Base-by-base conservation (phyloP, 78 protist genomes). In the Diacronema lutheri region DNA sequence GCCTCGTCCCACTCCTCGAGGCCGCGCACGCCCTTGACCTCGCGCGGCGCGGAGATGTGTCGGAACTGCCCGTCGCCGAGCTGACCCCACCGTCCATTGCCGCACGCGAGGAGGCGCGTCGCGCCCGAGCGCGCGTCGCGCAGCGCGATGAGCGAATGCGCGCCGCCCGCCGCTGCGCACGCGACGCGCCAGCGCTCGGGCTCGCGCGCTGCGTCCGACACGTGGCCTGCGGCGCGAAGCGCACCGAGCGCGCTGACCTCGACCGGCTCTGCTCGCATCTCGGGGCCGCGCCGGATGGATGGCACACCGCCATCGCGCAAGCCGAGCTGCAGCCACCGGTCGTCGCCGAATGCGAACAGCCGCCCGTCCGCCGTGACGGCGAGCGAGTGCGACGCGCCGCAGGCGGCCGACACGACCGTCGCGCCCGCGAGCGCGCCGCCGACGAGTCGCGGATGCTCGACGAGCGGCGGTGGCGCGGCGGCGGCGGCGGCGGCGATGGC, bases 241-340 rank as follows among this genome's bases (percentile, higher is more conserved):
- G 50, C 50, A 7, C 3, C 3, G 50, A 44, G 50, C 16, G 7
- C 16, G 50, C 7, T 7, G 16, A 44, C 50, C 50, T 3, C 50
- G 50, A 44, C 50, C 16, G 50, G 50, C 50, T 44, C 50, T 3
- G 50, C 50, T 3, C 50, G 50, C 16, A 9, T 3, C 16, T 44
- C 19, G 21, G 68, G 33, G 33, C 35, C 68, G 1, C 33, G 33
- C 68, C 33, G 1, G 33, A 61, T 6, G 13, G 68, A 16, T 6
- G 26, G 1, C 64, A 25, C 33, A 11, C 64, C 38, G 50, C 13
- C 20, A 4, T 35, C 3, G 35, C 76, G 41, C 76, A 38, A 5
- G 6, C 76, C 76, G 50, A 68, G 76, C 46, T 68, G 76, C 50
- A 68, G 76, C 40, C 37, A 4, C 50, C 76, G 76, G 31, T 68